Base-by-base conservation (phyloP, 805 yeast species). In the Pichia rugopelliculosa region DNA sequence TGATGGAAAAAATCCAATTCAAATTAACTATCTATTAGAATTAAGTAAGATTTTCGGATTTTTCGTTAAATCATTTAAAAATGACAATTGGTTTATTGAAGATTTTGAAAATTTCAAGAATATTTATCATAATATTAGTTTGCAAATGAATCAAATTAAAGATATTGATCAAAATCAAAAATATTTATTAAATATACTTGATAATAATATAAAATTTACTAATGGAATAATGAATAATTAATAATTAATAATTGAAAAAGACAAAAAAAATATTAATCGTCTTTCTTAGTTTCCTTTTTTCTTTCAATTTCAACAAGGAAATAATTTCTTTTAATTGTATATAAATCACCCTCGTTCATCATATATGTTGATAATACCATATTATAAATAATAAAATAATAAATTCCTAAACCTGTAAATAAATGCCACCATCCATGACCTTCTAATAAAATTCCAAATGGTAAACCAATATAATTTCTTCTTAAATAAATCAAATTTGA, bases 391-490 rank as follows among this genome's bases (percentile, higher is more conserved):
- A 90, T 75, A 67, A 87, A 90, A 61, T 74, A 84, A 65, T 91
- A 91, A 11, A 91, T 93, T 2, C 97, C 96, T 20, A 80, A 69
- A 0, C 96, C 95, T 0, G 93, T 86, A 53, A 86, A 73, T 11
- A 86, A 68, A 61, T 91, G 98, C 98, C 98, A 91, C 97, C 97
- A 91, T 22, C 95, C 96, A 59, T 91, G 98, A 25, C 95, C 84
- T 65, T 91, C 98, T 33, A 91, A 70, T 4, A 91, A 54, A 51
- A 88, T 76, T 1, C 98, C 98, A 45, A 83, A 76, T 1, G 97
- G 97, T 68, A 84, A 75, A 3, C 97, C 95, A 13, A 80, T 63
- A 17, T 52, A 49, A 4, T 67, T 55, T 50, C 93, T 75, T 63
- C 96, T 76, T 15, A 77, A 59, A 7, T 65, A 50, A 36, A 80